Percentiles rank a stretch among this genome's conserved stretches.
phyloP scores from a whole-genome alignment of 371 early-diverging fungal species.

The Mortierella sp. region DNA sequence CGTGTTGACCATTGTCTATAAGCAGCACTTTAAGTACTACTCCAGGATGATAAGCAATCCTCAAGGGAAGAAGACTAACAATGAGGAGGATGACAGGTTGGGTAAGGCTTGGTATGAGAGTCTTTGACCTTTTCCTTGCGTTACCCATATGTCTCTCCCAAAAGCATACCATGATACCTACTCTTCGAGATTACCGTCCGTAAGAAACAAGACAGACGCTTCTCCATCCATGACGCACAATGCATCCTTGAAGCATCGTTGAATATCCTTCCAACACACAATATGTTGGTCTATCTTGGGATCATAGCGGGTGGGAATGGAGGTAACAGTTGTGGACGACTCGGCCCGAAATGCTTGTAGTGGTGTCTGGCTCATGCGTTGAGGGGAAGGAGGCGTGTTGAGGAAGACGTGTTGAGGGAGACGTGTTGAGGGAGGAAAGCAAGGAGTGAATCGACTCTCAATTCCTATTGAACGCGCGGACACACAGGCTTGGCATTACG shows the following conservation, averaged over 20 bases:
- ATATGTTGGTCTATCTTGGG: too few relatives aligned
- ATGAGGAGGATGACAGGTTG: not conserved
- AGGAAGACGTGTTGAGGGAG: too few relatives aligned
- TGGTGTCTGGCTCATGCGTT: too few relatives aligned
- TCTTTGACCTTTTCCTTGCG: not conserved
- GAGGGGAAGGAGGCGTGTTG: too few relatives aligned
- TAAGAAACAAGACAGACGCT: not conserved
- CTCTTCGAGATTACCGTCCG: not conserved
- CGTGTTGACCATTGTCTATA: not conserved
- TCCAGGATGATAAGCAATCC: slow-evolving; percentile 2
- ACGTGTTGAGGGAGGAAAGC: too few relatives aligned
- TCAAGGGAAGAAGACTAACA: slow-evolving; percentile 6
- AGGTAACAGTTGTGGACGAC: too few relatives aligned
- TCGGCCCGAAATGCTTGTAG: too few relatives aligned
- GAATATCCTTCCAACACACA: not conserved
- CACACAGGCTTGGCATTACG: too few relatives aligned
- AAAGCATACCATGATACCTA: not conserved
- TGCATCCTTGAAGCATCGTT: not conserved
- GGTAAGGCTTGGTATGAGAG: not conserved
- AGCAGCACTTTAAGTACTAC: slow-evolving; percentile 3
- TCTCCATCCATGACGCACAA: not conserved
- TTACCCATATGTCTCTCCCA: not conserved
- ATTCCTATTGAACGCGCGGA: too few relatives aligned
- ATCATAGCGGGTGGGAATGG: too few relatives aligned
- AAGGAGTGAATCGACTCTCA: too few relatives aligned